Percentiles rank a stretch among this genome's conserved stretches.
These are phyloP conservation scores for Cutaneotrichosporon arboriforme DNA, from an alignment of 1,284 basidiomycete genomes.

Conservation along the genomic window DNA sequence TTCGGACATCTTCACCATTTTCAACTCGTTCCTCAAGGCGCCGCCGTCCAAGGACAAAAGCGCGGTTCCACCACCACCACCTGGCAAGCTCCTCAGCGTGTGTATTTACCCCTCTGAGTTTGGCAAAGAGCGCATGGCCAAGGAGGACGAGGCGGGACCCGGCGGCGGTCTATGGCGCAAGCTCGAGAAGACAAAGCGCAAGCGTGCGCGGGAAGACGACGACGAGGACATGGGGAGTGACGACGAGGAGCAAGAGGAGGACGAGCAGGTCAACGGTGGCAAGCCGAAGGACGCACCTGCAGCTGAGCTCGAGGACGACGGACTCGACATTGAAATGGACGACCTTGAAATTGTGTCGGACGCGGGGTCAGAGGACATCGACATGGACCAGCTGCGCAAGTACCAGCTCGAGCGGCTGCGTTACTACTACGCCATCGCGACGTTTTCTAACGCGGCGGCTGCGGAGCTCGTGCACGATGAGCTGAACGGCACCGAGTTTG, in stretches of 20 bases:
- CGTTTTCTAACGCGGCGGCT: conserved; percentile 73
- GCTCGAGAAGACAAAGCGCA: conserved; percentile 15
- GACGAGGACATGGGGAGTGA: conserved; percentile 1
- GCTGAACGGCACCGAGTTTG: conserved; percentile 90
- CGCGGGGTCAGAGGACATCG: conserved; percentile 57
- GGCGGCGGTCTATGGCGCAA: conserved; percentile 70
- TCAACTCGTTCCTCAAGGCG: conserved; percentile 68
- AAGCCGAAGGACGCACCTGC: conserved; percentile 9
- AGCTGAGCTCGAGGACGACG: conserved; percentile 16
- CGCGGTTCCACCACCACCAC: conserved; percentile 35
- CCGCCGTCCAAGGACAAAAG: conserved; percentile 17
- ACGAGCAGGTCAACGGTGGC: conserved; percentile 6
- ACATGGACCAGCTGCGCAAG: conserved; percentile 80
- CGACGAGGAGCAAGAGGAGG: conserved; percentile 11
- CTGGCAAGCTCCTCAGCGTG: conserved; percentile 67
- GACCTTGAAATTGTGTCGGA: conserved; percentile 35
- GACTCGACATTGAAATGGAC: conserved; percentile 23
- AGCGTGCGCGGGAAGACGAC: background rate
- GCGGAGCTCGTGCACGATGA: conserved; percentile 79
- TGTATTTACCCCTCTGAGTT: conserved; percentile 90
- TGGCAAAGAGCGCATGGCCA: conserved; percentile 79
- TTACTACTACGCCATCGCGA: conserved; percentile 96
- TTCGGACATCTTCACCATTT: conserved; percentile 85
- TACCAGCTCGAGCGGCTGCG: conserved; percentile 92
- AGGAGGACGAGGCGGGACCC: conserved; percentile 85